phyloP scores from a whole-genome alignment of 2,329 filamentous ascomycete genomes.

The Pseudopyrenochaeta lycopersici region DNA sequence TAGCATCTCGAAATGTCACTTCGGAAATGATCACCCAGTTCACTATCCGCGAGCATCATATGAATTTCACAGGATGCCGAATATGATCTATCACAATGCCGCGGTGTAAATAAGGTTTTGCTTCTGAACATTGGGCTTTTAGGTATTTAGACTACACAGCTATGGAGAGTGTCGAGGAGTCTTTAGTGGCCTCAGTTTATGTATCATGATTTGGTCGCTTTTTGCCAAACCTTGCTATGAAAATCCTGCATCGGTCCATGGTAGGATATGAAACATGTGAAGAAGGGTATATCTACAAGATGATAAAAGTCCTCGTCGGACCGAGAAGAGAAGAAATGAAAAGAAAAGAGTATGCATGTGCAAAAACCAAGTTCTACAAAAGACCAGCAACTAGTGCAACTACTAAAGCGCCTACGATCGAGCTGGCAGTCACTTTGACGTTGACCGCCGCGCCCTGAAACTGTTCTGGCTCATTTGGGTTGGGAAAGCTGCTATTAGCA shows the following conservation, averaged over 20 bases:
- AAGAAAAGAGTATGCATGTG: constrained; percentile 16
- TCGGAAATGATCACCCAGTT: no score
- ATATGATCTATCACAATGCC: neutral
- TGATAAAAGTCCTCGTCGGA: neutral
- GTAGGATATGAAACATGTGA: constrained; percentile 4
- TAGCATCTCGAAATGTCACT: no score
- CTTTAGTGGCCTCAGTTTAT: constrained; percentile 8
- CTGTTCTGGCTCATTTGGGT: constrained; percentile 18
- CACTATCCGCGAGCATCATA: no score
- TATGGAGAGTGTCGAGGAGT: neutral
- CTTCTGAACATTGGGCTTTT: neutral
- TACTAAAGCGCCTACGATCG: constrained; percentile 27
- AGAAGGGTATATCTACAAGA: constrained; percentile 25
- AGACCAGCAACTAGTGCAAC: constrained; percentile 30
- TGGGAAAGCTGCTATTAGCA: constrained; percentile 32
- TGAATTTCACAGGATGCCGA: no score
- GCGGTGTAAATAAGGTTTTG: no score
- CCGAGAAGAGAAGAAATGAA: constrained; percentile 1
- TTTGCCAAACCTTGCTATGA: constrained; percentile 3
- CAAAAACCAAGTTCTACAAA: constrained; percentile 24
- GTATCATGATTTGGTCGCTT: constrained; percentile 2
- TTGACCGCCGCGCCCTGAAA: constrained; percentile 37
- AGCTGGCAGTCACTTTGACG: constrained; percentile 21
- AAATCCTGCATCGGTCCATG: neutral
- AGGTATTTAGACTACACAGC: constrained; percentile 9